A percentile compares a stretch with the other conserved stretches of the same genome.
Evolutionary conservation across 192 early-diverging fungal genomes (phyloP).

Genomic region (Jimgerdemannia lactiflua): DNA sequence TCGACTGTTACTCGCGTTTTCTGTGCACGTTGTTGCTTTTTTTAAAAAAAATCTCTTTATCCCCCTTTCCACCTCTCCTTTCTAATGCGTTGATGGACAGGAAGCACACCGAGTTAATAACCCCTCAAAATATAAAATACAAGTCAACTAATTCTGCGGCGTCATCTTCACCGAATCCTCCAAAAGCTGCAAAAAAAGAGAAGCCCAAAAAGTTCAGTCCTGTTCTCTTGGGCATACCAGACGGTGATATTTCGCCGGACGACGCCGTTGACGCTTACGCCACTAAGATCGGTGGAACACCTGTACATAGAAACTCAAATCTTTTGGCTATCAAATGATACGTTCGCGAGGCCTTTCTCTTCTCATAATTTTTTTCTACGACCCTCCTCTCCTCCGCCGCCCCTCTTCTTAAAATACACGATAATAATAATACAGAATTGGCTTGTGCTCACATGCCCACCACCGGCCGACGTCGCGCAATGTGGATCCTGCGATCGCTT

Average conservation of each 20-base stretch:
- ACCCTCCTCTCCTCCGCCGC: not conserved
- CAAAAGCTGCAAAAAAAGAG: constrained; percentile 10
- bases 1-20: too few relatives aligned
- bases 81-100: not conserved
- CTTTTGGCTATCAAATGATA: not conserved
- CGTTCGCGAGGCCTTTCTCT: not conserved
- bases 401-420: too few relatives aligned
- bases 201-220: constrained; percentile 28
- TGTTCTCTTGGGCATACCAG: constrained; percentile 45
- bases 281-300: constrained; percentile 65
- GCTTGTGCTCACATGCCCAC: constrained; percentile 31
- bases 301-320: constrained; percentile 38
- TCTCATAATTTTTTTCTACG: not conserved
- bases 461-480: constrained; percentile 22
- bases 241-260: constrained; percentile 33
- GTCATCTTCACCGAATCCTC: not conserved
- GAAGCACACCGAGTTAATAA: not conserved
- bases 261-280: constrained; percentile 55
- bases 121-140: not conserved
- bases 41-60: too few relatives aligned
- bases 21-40: too few relatives aligned
- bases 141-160: not conserved
- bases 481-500: constrained; percentile 58
- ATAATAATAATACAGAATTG: constrained; percentile 23
- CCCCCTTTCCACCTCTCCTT: too few relatives aligned